Evolutionary conservation across 768 basidiomycete genomes (phyloP).

Genomic region (Russula virescens): DNA sequence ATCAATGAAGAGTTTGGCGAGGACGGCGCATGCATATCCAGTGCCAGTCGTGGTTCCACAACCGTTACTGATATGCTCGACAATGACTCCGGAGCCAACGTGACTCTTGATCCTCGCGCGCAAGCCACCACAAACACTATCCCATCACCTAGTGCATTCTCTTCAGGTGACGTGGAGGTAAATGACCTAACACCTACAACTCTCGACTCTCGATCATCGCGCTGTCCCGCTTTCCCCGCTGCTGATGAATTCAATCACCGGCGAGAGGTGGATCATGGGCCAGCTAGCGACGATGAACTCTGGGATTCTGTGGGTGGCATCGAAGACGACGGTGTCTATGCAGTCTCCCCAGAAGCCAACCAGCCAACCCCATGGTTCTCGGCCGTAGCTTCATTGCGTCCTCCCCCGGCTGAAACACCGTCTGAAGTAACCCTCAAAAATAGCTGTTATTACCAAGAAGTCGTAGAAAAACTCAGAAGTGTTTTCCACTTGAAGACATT

Average conservation of each 20-base stretch:
- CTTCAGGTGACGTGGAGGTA: not conserved
- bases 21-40: constrained; percentile 2
- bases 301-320: constrained; percentile 40
- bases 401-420: constrained; percentile 6
- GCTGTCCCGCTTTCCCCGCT: not conserved
- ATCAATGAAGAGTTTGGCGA: constrained; percentile 2
- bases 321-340: constrained; percentile 26
- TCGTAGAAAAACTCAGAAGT: constrained; percentile 45
- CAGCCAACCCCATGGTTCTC: constrained; percentile 3
- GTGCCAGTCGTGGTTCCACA: constrained; percentile 10
- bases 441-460: constrained; percentile 42
- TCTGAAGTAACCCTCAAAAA: constrained; percentile 10
- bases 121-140: not conserved
- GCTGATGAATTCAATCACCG: not conserved
- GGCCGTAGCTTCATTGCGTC: constrained; percentile 1
- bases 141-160: not conserved
- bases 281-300: constrained; percentile 40
- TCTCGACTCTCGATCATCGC: not conserved
- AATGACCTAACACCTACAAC: not conserved
- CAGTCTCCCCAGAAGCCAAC: constrained; percentile 12
- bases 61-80: constrained; percentile 6
- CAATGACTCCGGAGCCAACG: not conserved
- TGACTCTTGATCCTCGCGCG: not conserved
- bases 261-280: not conserved
- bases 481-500: constrained; percentile 66